Percentiles rank a stretch among this genome's conserved stretches.
phyloP scores from a whole-genome alignment of 2,329 filamentous ascomycete genomes.

The Penicillium sp. region DNA sequence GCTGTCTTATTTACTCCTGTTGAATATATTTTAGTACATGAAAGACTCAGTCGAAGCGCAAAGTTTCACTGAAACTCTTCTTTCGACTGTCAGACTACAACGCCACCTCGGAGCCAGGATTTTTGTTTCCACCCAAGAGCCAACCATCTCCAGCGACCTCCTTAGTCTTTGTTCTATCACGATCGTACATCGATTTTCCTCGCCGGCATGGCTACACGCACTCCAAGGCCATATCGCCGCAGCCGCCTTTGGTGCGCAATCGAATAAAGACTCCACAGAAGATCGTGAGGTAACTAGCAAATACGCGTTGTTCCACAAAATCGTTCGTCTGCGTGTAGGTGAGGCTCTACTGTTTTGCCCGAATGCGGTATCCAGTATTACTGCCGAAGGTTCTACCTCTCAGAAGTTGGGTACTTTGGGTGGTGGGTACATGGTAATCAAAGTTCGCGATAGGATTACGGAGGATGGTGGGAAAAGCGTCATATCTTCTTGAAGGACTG shows the following conservation, averaged over 20 bases:
- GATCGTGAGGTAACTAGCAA: background rate
- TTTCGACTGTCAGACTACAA: conserved; percentile 67
- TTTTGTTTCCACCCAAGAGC: conserved; percentile 76
- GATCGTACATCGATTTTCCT: conserved; percentile 71
- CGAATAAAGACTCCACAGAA: background rate
- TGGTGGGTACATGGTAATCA: background rate
- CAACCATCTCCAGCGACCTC: conserved; percentile 66
- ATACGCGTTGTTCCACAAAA: background rate
- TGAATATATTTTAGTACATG: background rate
- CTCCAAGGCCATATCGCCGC: conserved; percentile 52
- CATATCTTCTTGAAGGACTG: background rate
- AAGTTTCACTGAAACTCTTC: conserved; percentile 62
- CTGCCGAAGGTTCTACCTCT: background rate
- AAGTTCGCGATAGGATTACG: background rate
- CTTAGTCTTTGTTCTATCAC: conserved; percentile 72
- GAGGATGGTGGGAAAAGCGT: background rate
- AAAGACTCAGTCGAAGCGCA: conserved; percentile 53
- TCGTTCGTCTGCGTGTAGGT: background rate
- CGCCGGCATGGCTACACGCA: conserved; percentile 61
- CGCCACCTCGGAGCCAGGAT: conserved; percentile 68
- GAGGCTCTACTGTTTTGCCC: conserved; percentile 1
- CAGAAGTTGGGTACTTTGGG: background rate
- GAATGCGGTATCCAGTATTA: background rate
- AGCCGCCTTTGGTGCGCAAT: conserved; percentile 12
- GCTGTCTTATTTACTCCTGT: too few species aligned